Percentiles rank a stretch among this genome's conserved stretches.
Conservation (phyloP, 2,329 filamentous ascomycete genomes). For the Lachnellula suecica region DNA sequence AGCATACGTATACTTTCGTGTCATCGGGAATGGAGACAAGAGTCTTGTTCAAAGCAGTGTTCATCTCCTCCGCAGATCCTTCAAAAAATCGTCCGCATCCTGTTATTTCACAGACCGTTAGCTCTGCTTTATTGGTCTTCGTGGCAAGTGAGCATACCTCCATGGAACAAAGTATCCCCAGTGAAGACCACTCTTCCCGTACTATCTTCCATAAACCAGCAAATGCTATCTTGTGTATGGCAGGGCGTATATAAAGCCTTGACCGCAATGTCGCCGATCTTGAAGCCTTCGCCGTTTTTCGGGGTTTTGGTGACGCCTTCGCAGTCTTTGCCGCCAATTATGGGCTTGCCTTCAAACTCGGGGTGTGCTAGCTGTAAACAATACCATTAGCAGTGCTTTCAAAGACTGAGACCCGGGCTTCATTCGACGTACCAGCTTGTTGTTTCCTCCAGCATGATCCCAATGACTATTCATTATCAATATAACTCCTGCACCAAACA, state of each 20-base stretch:
- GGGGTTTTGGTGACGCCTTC: constrained; percentile 77
- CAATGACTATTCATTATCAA: constrained; percentile 64
- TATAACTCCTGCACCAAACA: neutral
- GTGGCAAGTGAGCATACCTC: constrained; percentile 51
- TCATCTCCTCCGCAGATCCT: constrained; percentile 85
- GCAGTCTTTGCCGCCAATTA: constrained; percentile 89
- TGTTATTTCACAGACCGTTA: constrained; percentile 34
- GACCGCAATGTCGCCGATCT: constrained; percentile 78
- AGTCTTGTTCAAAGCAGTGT: constrained; percentile 85
- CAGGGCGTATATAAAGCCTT: constrained; percentile 93
- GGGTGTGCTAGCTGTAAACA: constrained; percentile 18
- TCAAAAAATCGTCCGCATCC: constrained; percentile 97
- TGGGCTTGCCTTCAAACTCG: constrained; percentile 46
- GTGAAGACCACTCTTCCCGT: constrained; percentile 83
- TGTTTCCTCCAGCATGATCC: constrained; percentile 93
- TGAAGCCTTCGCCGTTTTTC: constrained; percentile 72
- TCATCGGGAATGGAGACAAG: constrained; percentile 81
- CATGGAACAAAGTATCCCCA: constrained; percentile 94
- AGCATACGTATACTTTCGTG: constrained; percentile 81
- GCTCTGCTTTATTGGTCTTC: neutral
- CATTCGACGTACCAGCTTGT: constrained; percentile 61
- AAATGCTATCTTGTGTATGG: constrained; percentile 98
- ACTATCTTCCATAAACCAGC: constrained; percentile 85
- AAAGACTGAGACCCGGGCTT: neutral
- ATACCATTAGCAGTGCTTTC: neutral